Evolutionary conservation across 208 protist species (phyloP).

Genomic region (Trypanosomatidae sp.): DNA sequence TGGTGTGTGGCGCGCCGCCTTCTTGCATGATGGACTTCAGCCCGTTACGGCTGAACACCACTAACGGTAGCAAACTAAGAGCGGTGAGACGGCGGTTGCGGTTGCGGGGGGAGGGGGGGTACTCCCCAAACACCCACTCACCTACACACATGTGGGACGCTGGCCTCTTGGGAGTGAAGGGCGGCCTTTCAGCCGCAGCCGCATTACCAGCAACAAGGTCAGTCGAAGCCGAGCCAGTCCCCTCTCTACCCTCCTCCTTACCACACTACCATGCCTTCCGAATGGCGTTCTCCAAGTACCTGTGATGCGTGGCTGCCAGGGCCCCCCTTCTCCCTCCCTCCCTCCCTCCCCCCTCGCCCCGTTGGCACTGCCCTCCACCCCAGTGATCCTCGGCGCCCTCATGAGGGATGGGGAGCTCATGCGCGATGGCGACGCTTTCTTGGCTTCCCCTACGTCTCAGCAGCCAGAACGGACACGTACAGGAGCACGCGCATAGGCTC

Average conservation of each 20-base stretch:
- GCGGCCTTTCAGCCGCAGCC: neutral
- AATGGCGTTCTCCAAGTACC: neutral
- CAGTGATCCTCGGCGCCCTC: too few species aligned
- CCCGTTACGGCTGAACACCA: neutral
- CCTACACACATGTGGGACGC: neutral
- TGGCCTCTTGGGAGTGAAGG: neutral
- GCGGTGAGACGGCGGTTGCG: neutral
- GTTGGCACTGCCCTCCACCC: neutral
- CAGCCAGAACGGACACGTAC: neutral
- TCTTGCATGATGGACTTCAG: constrained; percentile 33
- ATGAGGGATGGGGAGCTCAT: neutral
- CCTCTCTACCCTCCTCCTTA: neutral
- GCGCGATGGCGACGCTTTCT: neutral
- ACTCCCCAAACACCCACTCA: neutral
- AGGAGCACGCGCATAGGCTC: neutral
- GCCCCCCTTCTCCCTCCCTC: neutral
- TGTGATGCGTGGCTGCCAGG: neutral
- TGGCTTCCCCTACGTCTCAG: neutral
- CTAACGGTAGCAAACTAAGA: neutral
- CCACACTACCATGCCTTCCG: neutral
- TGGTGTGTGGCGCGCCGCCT: constrained; percentile 58
- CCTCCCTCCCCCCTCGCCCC: neutral
- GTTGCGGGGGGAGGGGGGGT: neutral
- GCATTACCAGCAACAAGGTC: neutral
- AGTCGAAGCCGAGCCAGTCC: neutral